phyloP scores from a whole-genome alignment of 176 grass and related monocot genomes.

The Eragrostis curvula region DNA sequence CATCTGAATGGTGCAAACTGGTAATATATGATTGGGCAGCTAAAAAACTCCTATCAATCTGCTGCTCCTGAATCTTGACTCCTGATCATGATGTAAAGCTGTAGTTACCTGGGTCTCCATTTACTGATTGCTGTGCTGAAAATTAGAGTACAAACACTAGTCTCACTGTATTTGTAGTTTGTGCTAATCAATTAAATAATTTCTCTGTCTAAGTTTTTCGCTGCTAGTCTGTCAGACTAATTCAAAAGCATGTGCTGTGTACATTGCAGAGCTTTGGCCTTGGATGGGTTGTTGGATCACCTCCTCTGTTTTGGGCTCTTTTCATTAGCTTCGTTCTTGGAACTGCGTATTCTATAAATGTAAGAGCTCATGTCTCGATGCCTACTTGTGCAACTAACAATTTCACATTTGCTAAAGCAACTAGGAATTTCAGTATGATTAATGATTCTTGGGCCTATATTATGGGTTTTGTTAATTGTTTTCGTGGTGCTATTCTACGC shows the following conservation, averaged over 20 bases:
- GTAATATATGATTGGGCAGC: constrained; percentile 2
- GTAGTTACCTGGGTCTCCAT: neutral
- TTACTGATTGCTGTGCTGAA: neutral
- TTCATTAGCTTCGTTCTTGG: constrained; percentile 97
- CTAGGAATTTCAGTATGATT: neutral
- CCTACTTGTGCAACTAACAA: neutral
- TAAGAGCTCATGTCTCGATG: constrained; percentile 43
- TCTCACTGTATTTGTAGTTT: neutral
- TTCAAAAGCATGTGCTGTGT: constrained; percentile 31
- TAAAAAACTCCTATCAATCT: neutral
- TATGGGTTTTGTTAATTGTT: neutral
- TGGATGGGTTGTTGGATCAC: constrained; percentile 77
- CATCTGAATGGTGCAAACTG: neutral
- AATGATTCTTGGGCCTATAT: neutral
- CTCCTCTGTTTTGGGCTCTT: constrained; percentile 85
- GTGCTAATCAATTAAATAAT: neutral
- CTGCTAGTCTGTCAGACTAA: constrained; percentile 35
- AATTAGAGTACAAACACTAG: neutral
- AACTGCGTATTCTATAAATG: constrained; percentile 96
- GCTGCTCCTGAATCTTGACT: neutral
- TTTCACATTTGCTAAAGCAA: neutral
- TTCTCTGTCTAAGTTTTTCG: neutral
- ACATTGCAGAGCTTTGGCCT: constrained; percentile 84
- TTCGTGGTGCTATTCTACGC: neutral
- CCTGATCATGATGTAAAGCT: neutral